phyloP scores from a whole-genome alignment of 2,329 filamentous ascomycete genomes.

The Pezicula carpinea region DNA sequence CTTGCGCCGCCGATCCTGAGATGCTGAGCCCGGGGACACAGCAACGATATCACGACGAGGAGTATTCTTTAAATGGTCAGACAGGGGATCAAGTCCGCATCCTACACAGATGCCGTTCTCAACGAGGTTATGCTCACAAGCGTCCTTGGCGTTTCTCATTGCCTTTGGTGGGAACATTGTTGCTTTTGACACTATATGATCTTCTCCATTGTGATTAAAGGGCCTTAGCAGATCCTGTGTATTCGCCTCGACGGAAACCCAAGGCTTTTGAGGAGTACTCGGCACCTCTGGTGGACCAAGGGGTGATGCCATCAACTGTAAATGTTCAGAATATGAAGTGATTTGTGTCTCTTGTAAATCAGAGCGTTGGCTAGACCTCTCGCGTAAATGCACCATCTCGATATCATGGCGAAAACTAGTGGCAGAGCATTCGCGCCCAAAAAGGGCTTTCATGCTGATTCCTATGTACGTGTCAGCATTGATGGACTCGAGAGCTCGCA shows the following conservation, averaged over 20 bases:
- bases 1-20: conserved; percentile 17
- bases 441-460: conserved; percentile 63
- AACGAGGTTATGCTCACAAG: too few species aligned
- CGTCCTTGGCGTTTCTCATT: too few species aligned
- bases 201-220: conserved; percentile 7
- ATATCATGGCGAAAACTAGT: conserved; percentile 60
- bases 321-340: conserved; percentile 4
- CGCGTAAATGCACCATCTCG: conserved; percentile 43
- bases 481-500: neutral
- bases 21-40: conserved; percentile 13
- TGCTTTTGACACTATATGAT: too few species aligned
- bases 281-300: neutral
- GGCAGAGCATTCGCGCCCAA: conserved; percentile 63
- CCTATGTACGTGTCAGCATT: conserved; percentile 24
- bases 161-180: too few species aligned
- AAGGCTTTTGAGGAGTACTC: neutral
- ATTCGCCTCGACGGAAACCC: too few species aligned
- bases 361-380: neutral
- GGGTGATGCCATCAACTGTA: neutral
- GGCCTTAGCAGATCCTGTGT: conserved; percentile 4
- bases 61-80: neutral
- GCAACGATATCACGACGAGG: conserved; percentile 3
- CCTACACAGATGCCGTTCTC: too few species aligned
- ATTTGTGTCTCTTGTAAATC: conserved; percentile 11
- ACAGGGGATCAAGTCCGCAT: too few species aligned